Evolutionary conservation across 495 filamentous ascomycete genomes (phyloP), one percentile per base, ranked within the genome.

Genomic region (Aspergillus nidulans): DNA sequence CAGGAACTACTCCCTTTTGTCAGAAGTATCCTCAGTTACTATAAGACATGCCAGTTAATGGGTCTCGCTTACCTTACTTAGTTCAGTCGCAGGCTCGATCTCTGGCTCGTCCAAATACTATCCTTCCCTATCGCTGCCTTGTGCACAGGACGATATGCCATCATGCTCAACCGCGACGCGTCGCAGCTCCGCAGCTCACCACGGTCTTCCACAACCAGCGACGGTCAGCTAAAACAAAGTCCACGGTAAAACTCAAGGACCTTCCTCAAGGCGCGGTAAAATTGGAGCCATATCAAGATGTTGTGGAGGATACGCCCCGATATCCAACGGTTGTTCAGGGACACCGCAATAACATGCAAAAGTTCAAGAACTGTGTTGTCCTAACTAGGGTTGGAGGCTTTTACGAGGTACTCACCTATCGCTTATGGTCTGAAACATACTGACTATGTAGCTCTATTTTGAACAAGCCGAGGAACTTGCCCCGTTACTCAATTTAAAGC

Each of bases 331-430:
- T 96, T 10, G 75, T 97, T n/a, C 84, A 89, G 60, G 90, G 95
- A 63, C 91, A 89, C n/a, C 79, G 83, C 32, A 88, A 86, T 55
- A 92, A 95, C 65, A 96, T 98, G 88, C 80, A 82, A 53, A 90
- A 85, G 59, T 96, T 95, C 73, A 82, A 85, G 60, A 88, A 91
- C 58, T 95, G 90, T 69, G 87, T 97, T 21, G 65, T 98, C 19
- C 72, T 98, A 50, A 98, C 94, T 4, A 80, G 92, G 32, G 90
- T 98, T 13, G 94, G 94, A 45, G 83, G 89, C 49, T 98, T 98
- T 70, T 98, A 97, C 73, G 94, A 97, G 72, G 79, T 84, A 74
- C 25, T 51, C 10, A 12, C 4, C 15, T 34, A 12, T 34, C 6
- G 30, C 30, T 34, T 12, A 10, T 7, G 2, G 15, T 2, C 9